Conservation (phyloP, 345 rosid genomes). For the Euphorbia peplus region DNA sequence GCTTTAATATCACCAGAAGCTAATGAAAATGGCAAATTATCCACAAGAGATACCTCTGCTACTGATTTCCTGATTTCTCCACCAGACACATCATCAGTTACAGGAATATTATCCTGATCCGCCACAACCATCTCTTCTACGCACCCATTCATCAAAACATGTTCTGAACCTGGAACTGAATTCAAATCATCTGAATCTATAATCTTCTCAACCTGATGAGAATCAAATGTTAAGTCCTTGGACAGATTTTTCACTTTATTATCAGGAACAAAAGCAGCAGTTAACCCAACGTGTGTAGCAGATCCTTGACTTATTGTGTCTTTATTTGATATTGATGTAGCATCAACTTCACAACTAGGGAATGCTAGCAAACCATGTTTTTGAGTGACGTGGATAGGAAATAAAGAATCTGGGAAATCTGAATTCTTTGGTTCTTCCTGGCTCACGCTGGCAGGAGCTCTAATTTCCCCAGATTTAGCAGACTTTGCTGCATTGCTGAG, state of each 20-base stretch:
- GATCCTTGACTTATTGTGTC: slow-evolving; percentile 16
- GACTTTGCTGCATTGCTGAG: slow-evolving; percentile 11
- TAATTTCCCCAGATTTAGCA: slow-evolving; percentile 25
- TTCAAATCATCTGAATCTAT: slow-evolving; percentile 17
- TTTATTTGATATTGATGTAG: slow-evolving; percentile 25
- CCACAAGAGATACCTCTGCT: slow-evolving; percentile 19
- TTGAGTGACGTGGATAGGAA: slow-evolving; percentile 8
- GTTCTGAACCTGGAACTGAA: slow-evolving; percentile 19
- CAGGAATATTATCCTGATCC: slow-evolving; percentile 20
- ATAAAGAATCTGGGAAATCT: slow-evolving; percentile 4
- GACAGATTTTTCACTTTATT: slow-evolving; percentile 1
- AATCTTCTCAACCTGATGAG: slow-evolving; percentile 20
- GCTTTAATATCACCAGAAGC: background rate
- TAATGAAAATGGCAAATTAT: slow-evolving; percentile 17
- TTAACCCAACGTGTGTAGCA: slow-evolving; percentile 18
- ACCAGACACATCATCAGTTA: slow-evolving; percentile 19
- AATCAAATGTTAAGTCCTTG: slow-evolving; percentile 10
- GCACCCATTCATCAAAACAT: slow-evolving; percentile 14
- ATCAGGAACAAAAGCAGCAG: slow-evolving; percentile 6
- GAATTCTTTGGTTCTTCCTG: slow-evolving; percentile 20
- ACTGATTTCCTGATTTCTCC: slow-evolving; percentile 31
- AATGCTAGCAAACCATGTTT: slow-evolving; percentile 21
- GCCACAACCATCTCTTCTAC: slow-evolving; percentile 15
- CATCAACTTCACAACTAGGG: slow-evolving; percentile 21
- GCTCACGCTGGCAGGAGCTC: slow-evolving; percentile 6